Percentiles rank a stretch among this genome's conserved stretches.
Evolutionary conservation across 768 basidiomycete species (phyloP).

Genomic region (Sarcomyxa edulis): DNA sequence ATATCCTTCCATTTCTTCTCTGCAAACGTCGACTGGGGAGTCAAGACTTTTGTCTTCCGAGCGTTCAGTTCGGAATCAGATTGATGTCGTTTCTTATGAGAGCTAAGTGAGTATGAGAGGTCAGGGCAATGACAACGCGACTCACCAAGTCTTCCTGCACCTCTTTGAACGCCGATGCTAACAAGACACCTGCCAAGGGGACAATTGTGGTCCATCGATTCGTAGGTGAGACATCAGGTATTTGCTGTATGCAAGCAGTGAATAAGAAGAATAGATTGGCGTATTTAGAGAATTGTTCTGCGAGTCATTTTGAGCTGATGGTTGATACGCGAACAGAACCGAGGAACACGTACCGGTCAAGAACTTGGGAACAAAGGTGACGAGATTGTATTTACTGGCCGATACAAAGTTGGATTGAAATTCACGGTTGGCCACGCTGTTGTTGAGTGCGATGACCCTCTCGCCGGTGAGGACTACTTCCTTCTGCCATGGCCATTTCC

Average conservation of each 20-base stretch:
- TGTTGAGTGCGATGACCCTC: constrained; percentile 80
- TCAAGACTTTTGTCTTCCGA: constrained; percentile 71
- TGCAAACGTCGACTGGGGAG: constrained; percentile 55
- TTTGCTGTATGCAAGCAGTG: constrained; percentile 95
- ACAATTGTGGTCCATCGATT: constrained; percentile 93
- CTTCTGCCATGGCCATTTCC: constrained; percentile 86
- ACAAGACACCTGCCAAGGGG: constrained; percentile 81
- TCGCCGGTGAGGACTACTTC: constrained; percentile 63
- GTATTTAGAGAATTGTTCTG: constrained; percentile 98
- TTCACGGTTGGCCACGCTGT: constrained; percentile 56
- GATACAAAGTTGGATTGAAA: constrained; percentile 82
- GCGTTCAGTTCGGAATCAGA: constrained; percentile 91
- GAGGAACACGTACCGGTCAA: constrained; percentile 60
- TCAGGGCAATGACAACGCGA: constrained; percentile 10
- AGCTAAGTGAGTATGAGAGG: constrained; percentile 11
- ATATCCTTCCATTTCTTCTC: constrained; percentile 86
- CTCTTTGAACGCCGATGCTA: constrained; percentile 96
- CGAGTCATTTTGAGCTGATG: constrained; percentile 8
- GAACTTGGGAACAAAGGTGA: constrained; percentile 90
- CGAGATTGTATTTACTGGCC: constrained; percentile 91
- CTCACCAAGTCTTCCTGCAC: constrained; percentile 88
- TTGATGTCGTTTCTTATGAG: constrained; percentile 85
- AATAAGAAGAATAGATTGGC: constrained; percentile 99
- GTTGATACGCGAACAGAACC: neutral
- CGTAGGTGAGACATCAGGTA: constrained; percentile 96